Conservation (phyloP, 208 protist species). For the Vickermania ingenoplastis region DNA sequence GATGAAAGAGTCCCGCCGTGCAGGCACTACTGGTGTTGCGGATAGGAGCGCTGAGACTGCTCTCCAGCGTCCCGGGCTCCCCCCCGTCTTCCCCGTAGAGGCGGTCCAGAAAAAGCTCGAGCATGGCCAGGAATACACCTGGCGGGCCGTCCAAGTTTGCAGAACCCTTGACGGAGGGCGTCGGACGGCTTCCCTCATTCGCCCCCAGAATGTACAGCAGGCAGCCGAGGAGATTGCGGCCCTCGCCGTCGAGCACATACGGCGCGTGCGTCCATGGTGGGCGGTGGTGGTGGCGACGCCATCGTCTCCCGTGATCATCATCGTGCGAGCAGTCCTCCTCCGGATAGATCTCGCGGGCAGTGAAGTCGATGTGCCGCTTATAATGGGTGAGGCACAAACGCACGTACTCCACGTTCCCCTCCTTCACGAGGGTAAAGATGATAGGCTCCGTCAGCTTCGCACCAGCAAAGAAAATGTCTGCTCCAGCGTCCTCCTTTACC, state of each 20-base stretch:
- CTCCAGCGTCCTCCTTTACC: neutral
- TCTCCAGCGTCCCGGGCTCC: neutral
- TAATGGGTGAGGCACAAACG: neutral
- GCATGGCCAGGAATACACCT: neutral
- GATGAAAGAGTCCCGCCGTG: no score
- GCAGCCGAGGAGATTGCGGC: neutral
- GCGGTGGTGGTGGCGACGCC: no score
- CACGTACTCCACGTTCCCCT: neutral
- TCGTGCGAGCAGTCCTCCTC: no score
- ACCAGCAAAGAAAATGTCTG: neutral
- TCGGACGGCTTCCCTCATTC: no score
- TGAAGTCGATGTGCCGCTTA: neutral
- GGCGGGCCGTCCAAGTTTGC: no score
- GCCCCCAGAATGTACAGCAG: no score
- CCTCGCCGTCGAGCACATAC: no score
- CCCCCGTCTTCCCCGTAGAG: no score
- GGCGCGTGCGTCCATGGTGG: no score
- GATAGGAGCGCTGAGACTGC: neutral
- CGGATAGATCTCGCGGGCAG: no score
- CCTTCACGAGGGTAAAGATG: neutral
- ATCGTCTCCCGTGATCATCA: no score
- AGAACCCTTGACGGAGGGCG: no score
- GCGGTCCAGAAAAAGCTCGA: neutral
- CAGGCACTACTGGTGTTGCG: neutral
- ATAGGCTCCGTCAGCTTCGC: neutral